A percentile compares a stretch with the other conserved stretches of the same genome.
phyloP scores from a whole-genome alignment of 805 yeast genomes.

The Pichia californica region DNA sequence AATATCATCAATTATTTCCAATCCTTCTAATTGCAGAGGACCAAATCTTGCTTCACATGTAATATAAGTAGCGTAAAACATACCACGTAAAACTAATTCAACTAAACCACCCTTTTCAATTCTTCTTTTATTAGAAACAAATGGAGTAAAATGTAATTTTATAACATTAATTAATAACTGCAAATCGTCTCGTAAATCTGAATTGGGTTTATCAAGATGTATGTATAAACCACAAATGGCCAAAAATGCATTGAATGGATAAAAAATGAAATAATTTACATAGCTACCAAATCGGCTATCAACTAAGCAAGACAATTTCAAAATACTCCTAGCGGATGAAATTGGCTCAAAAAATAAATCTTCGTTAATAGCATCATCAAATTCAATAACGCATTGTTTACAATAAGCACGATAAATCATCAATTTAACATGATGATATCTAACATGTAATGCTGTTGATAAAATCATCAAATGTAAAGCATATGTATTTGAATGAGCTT shows the following conservation, averaged over 20 bases:
- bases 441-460: constrained; percentile 17
- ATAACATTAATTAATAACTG: constrained; percentile 19
- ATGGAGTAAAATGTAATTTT: constrained; percentile 14
- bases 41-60: constrained; percentile 8
- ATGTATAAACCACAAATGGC: constrained; percentile 24
- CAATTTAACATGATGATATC: constrained; percentile 24
- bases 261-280: constrained; percentile 21
- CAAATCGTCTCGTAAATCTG: too few relatives aligned
- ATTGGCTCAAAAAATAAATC: constrained; percentile 15
- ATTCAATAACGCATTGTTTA: constrained; percentile 1
- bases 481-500: neutral
- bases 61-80: constrained; percentile 20
- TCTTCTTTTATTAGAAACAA: constrained; percentile 6
- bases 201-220: constrained; percentile 13
- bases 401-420: constrained; percentile 20
- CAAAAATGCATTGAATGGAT: constrained; percentile 28
- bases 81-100: constrained; percentile 15
- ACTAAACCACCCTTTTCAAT: constrained; percentile 16
- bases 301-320: constrained; percentile 15
- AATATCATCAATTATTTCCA: constrained; percentile 6
- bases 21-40: neutral
- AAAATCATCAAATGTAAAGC: constrained; percentile 10
- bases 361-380: neutral
- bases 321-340: constrained; percentile 23
- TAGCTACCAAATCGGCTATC: constrained; percentile 13